phyloP scores from a whole-genome alignment of 805 yeast species.

The Ogataea pilisensis region DNA sequence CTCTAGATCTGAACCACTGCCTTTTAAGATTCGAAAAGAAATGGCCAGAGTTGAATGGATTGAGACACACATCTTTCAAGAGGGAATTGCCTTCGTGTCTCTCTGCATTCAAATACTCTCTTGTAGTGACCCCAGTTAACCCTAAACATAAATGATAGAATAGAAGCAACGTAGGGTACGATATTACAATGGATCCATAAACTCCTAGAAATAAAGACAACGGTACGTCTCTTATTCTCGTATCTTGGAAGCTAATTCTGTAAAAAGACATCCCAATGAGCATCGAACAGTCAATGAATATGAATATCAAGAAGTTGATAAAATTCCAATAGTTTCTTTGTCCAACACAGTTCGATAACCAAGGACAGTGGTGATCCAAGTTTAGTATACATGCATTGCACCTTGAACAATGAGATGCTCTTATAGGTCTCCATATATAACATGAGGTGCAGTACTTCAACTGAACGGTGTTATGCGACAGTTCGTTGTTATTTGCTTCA shows the following conservation, averaged over 20 bases:
- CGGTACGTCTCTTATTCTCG: constrained; percentile 27
- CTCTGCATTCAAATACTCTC: constrained; percentile 59
- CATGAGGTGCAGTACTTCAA: constrained; percentile 55
- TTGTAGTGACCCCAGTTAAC: constrained; percentile 59
- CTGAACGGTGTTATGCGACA: constrained; percentile 29
- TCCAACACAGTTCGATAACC: constrained; percentile 76
- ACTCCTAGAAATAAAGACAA: constrained; percentile 51
- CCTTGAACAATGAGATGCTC: constrained; percentile 68
- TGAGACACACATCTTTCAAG: constrained; percentile 30
- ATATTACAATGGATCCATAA: constrained; percentile 39
- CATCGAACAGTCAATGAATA: constrained; percentile 28
- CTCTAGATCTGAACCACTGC: constrained; percentile 38
- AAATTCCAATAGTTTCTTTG: constrained; percentile 66
- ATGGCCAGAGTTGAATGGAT: constrained; percentile 36
- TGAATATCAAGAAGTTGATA: constrained; percentile 42
- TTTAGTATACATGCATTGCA: constrained; percentile 62
- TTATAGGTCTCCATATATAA: constrained; percentile 69
- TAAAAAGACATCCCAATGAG: constrained; percentile 31
- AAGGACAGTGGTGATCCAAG: constrained; percentile 61
- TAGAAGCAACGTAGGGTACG: constrained; percentile 55
- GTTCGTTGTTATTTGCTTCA: constrained; percentile 1
- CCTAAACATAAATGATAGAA: constrained; percentile 52
- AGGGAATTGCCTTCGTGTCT: constrained; percentile 21
- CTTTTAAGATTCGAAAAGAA: constrained; percentile 28
- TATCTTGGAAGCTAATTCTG: constrained; percentile 12